These are phyloP conservation scores for Candida verbasci DNA, from an alignment of 805 yeast genomes.

Conservation along the genomic window DNA sequence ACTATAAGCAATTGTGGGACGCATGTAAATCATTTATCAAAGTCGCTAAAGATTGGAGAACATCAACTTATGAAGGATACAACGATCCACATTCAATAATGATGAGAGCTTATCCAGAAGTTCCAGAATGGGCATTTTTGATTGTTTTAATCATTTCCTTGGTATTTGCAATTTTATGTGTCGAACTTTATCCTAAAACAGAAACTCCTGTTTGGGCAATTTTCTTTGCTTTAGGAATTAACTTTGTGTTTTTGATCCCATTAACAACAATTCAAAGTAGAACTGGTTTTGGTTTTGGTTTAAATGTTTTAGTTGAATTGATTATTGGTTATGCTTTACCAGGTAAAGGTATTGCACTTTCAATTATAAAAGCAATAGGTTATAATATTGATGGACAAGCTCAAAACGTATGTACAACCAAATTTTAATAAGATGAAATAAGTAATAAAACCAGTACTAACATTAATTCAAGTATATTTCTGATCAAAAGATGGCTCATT, in stretches of 20 bases:
- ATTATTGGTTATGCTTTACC: conserved; percentile 31
- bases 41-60: conserved; percentile 10
- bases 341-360: conserved; percentile 22
- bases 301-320: conserved; percentile 53
- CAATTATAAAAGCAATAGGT: conserved; percentile 20
- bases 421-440: no score
- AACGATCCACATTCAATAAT: conserved; percentile 25
- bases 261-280: conserved; percentile 43
- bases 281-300: conserved; percentile 45
- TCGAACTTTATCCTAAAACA: conserved; percentile 24
- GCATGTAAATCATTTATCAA: conserved; percentile 9
- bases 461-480: no score
- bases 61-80: conserved; percentile 13
- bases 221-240: conserved; percentile 48
- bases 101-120: conserved; percentile 31
- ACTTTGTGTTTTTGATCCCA: conserved; percentile 49
- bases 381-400: conserved; percentile 28
- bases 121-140: conserved; percentile 31
- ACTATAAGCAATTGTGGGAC: conserved; percentile 12
- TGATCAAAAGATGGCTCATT: conserved; percentile 31
- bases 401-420: no score
- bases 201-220: conserved; percentile 61
- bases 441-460: no score
- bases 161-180: conserved; percentile 29
- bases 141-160: conserved; percentile 22